Base-by-base conservation (phyloP, 495 filamentous ascomycete genomes). In the Bathelium albidoporum region DNA sequence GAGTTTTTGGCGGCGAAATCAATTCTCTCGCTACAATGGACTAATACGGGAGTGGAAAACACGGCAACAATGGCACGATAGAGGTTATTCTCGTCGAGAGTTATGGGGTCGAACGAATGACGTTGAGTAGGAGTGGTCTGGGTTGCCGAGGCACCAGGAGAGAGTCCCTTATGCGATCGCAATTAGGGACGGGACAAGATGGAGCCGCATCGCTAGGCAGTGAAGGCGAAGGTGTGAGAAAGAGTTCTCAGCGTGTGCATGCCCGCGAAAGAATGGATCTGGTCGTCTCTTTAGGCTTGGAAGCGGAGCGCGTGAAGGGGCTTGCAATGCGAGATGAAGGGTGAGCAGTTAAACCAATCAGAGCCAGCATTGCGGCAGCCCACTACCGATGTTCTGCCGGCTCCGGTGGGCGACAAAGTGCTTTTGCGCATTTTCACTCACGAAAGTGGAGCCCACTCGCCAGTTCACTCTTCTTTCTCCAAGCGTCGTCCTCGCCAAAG, bases 401-500 rank as follows among this genome's bases (percentile, higher is more conserved):
- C 34, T 39, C 24, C 49, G 49, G 49, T 24, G 26, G 24, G 49
- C 49, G 5, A 11, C 10, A 55, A 49, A 20, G 11, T 55, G 24
- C 49, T 28, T 9, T 10, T 16, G 24, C 49, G 49, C 2, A 55
- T 11, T 16, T 20, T 29, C 7, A 55, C 49, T 12, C 61, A 59
- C n/a, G n/a, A 52, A 58, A n/a, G 7, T 24, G 16, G 41, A 58
- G 26, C 41, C 55, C 62, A 39, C 36, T 11, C 58, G 36, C 43
- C 5, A n/a, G 36, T 72, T 73, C 74, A 77, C 72, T 76, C 67
- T 77, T 75, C 74, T 65, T 74, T 78, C 78, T 65, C 74, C 81
- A 90, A 89, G 87, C 85, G 86, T 87, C 89, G 84, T 87, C 93
- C 89, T 87, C 85, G 82, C 85, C 90, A 96, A 90, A 83, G 91